phyloP scores from a whole-genome alignment of 768 basidiomycete species.

The Omphalotus guepiniiformis region DNA sequence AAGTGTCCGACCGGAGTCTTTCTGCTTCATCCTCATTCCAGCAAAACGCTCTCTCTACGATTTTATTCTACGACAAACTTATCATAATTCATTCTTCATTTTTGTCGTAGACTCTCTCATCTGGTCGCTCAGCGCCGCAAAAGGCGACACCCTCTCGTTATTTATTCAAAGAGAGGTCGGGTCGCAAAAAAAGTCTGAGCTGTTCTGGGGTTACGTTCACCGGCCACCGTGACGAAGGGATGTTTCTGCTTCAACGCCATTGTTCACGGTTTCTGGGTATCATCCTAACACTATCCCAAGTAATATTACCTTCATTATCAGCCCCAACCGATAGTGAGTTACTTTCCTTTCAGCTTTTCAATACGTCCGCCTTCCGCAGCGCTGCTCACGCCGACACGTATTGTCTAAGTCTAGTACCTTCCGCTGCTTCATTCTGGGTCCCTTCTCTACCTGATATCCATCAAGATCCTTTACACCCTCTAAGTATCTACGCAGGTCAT shows the following conservation, averaged over 20 bases:
- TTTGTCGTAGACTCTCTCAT: too few relatives aligned
- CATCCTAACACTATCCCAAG: not conserved
- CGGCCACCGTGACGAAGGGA: too few relatives aligned
- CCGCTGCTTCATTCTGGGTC: slow-evolving; percentile 84
- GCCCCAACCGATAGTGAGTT: slow-evolving; percentile 39
- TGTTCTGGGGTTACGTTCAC: too few relatives aligned
- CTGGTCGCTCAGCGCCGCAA: too few relatives aligned
- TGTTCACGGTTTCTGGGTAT: not conserved
- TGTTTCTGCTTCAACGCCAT: not conserved
- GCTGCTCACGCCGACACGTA: not conserved
- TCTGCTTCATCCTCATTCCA: too few relatives aligned
- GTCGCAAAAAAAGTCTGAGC: too few relatives aligned
- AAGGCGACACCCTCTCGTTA: too few relatives aligned
- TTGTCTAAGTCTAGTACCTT: slow-evolving; percentile 47
- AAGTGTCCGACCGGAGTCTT: too few relatives aligned
- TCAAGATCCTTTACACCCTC: slow-evolving; percentile 62
- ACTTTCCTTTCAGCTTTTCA: not conserved
- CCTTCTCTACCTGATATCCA: slow-evolving; percentile 70
- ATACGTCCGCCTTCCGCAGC: not conserved
- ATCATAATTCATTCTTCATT: too few relatives aligned
- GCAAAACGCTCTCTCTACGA: too few relatives aligned
- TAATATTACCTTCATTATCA: slow-evolving; percentile 14
- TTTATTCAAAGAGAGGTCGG: too few relatives aligned
- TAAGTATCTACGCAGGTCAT: slow-evolving; percentile 85
- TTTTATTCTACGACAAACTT: too few relatives aligned